Percentiles rank a stretch among this genome's conserved stretches.
These are phyloP conservation scores for Amylocystis lapponica DNA, from an alignment of 768 basidiomycete species.

Conservation along the genomic window DNA sequence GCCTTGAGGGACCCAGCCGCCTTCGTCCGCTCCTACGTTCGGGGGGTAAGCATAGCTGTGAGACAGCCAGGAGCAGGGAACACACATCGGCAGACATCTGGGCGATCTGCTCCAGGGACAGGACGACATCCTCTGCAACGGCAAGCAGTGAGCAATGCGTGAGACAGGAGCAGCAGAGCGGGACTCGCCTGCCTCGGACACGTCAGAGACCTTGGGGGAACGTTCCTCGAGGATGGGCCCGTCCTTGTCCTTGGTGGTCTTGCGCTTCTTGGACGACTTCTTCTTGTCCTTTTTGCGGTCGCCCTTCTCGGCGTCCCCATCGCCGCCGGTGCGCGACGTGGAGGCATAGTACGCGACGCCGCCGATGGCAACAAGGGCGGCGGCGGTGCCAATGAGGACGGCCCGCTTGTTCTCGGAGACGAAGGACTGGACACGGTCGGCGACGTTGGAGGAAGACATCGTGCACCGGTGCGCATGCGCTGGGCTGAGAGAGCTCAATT, in stretches of 20 bases:
- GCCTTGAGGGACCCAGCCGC: constrained; percentile 62
- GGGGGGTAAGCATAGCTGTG: neutral
- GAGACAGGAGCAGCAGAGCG: neutral
- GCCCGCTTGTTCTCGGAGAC: constrained; percentile 75
- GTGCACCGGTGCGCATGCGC: constrained; percentile 10
- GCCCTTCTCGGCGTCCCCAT: constrained; percentile 36
- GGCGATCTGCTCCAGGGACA: constrained; percentile 51
- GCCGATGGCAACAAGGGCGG: constrained; percentile 63
- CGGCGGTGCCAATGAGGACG: constrained; percentile 67
- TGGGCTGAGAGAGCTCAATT: constrained; percentile 4
- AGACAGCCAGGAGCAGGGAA: neutral
- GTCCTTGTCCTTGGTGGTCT: constrained; percentile 49
- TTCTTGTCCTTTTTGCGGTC: constrained; percentile 43
- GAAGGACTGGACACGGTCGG: constrained; percentile 64
- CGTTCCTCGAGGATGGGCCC: constrained; percentile 81
- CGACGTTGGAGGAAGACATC: constrained; percentile 28
- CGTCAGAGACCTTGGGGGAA: constrained; percentile 35
- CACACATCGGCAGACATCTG: constrained; percentile 54
- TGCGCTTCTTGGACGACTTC: constrained; percentile 56
- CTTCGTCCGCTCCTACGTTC: constrained; percentile 55
- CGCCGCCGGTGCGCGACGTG: constrained; percentile 37
- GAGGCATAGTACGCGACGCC: constrained; percentile 75
- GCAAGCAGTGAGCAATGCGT: constrained; percentile 6
- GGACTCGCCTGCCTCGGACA: constrained; percentile 20
- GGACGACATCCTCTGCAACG: constrained; percentile 34